Percentiles rank a stretch among this genome's conserved stretches.
These are phyloP conservation scores for Powellomyces hirtus DNA, from an alignment of 192 early-diverging fungal genomes.

Conservation along the genomic window DNA sequence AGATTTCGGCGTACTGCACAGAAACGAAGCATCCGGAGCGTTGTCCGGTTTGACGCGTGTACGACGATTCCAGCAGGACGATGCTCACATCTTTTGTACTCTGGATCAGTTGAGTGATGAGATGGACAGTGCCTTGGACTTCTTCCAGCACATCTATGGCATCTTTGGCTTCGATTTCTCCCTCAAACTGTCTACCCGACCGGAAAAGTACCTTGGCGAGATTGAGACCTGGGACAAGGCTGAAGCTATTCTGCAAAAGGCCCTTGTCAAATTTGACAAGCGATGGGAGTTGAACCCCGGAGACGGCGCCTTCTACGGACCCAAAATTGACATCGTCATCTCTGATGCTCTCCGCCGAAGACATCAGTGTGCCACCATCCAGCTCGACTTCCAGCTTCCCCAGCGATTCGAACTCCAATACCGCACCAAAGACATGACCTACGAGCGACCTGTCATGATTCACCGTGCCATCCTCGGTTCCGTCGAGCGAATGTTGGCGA, in stretches of 20 bases:
- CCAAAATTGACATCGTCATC: constrained; percentile 98
- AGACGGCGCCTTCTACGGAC: constrained; percentile 99
- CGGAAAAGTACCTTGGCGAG: constrained; percentile 92
- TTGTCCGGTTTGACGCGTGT: constrained; percentile 93
- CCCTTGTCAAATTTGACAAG: constrained; percentile 76
- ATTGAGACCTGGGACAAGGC: constrained; percentile 89
- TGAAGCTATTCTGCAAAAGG: constrained; percentile 75
- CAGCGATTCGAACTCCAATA: constrained; percentile 49
- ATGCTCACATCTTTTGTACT: constrained; percentile 98
- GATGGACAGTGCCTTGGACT: constrained; percentile 82
- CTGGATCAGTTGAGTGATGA: constrained; percentile 73
- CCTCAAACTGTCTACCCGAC: constrained; percentile 91
- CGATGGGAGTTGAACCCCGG: constrained; percentile 88
- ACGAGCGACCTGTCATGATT: constrained; percentile 89
- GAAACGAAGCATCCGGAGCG: constrained; percentile 85
- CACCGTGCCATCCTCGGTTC: constrained; percentile 96
- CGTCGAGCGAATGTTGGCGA: constrained; percentile 94
- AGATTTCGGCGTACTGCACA: constrained; percentile 97
- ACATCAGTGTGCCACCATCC: constrained; percentile 96
- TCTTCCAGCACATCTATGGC: constrained; percentile 86
- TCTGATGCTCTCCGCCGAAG: constrained; percentile 87
- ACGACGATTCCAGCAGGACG: constrained; percentile 98
- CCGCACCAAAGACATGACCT: constrained; percentile 48
- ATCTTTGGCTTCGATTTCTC: constrained; percentile 90
- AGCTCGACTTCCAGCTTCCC: constrained; percentile 98